phyloP scores from a whole-genome alignment of 345 rosid species.

The Triadica sebifera region DNA sequence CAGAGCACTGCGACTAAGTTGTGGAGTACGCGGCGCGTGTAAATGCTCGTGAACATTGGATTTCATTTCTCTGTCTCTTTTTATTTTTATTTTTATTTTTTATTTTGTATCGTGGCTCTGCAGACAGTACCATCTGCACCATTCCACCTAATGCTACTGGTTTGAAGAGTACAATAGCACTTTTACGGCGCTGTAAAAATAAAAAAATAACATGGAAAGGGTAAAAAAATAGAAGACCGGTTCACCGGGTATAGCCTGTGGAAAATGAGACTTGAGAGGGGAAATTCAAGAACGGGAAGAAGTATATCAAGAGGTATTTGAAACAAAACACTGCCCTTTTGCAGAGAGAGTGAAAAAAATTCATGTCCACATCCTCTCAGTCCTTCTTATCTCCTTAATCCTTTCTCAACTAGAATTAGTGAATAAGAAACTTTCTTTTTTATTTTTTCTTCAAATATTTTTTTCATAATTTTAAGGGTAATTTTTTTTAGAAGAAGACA shows the following conservation, averaged over 20 bases:
- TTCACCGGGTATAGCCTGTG: conserved; percentile 22
- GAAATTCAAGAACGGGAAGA: conserved; percentile 11
- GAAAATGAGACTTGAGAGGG: not conserved
- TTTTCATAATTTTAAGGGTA: not conserved
- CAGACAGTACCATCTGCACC: conserved; percentile 4
- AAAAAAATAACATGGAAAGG: not conserved
- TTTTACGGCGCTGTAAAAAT: conserved; percentile 23
- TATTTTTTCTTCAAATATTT: too few relatives aligned
- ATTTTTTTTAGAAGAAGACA: not conserved
- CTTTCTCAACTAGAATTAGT: conserved; percentile 2
- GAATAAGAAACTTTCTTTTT: not conserved
- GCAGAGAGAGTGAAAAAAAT: conserved; percentile 17
- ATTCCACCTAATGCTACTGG: conserved; percentile 7
- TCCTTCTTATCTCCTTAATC: conserved; percentile 24
- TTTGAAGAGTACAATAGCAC: not conserved
- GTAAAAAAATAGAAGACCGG: not conserved
- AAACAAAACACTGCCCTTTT: not conserved
- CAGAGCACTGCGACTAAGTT: too few relatives aligned
- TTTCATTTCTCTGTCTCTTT: too few relatives aligned
- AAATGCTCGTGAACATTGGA: conserved; percentile 2
- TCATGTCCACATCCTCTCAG: conserved; percentile 45
- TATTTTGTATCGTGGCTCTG: not conserved
- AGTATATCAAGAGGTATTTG: conserved; percentile 7
- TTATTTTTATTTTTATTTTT: too few relatives aligned
- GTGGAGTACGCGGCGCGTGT: too few relatives aligned